phyloP scores from a whole-genome alignment of 306 rosid species.

The Prunus fruticosa region DNA sequence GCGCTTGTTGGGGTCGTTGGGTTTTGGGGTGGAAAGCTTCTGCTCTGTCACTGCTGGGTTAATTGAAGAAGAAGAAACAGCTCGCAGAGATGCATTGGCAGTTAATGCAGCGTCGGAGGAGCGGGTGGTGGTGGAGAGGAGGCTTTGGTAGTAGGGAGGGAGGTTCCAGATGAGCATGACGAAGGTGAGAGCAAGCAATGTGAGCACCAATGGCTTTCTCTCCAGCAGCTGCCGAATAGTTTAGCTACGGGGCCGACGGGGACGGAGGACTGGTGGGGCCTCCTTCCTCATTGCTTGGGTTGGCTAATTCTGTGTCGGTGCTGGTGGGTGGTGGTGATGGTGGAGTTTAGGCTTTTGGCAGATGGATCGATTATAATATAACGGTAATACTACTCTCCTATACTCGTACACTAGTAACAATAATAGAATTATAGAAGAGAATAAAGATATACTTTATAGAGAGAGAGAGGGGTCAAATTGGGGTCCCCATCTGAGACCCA shows the following conservation, averaged over 20 bases:
- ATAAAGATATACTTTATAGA: too few relatives aligned
- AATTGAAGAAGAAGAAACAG: neutral
- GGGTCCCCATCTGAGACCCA: too few relatives aligned
- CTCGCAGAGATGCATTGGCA: too few relatives aligned
- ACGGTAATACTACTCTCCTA: too few relatives aligned
- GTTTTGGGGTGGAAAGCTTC: slow-evolving; percentile 9
- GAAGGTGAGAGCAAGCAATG: slow-evolving; percentile 31
- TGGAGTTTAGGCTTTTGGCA: too few relatives aligned
- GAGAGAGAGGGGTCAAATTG: too few relatives aligned
- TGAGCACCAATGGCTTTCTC: slow-evolving; percentile 22
- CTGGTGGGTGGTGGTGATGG: too few relatives aligned
- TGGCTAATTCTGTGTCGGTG: neutral
- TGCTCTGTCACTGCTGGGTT: neutral
- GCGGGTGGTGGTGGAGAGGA: slow-evolving; percentile 29
- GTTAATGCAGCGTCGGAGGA: neutral
- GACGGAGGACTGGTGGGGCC: slow-evolving; percentile 2
- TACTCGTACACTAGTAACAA: too few relatives aligned
- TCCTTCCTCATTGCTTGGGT: slow-evolving; percentile 28
- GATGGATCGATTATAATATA: too few relatives aligned
- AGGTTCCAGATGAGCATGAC: slow-evolving; percentile 37
- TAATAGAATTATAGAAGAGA: too few relatives aligned
- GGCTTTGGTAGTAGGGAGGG: slow-evolving; percentile 40
- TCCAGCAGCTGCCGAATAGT: slow-evolving; percentile 20
- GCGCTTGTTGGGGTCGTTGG: slow-evolving; percentile 25
- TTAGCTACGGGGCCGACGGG: slow-evolving; percentile 12